These are phyloP conservation scores for Pholiota conissans DNA, from an alignment of 768 basidiomycete species.

Conservation along the genomic window DNA sequence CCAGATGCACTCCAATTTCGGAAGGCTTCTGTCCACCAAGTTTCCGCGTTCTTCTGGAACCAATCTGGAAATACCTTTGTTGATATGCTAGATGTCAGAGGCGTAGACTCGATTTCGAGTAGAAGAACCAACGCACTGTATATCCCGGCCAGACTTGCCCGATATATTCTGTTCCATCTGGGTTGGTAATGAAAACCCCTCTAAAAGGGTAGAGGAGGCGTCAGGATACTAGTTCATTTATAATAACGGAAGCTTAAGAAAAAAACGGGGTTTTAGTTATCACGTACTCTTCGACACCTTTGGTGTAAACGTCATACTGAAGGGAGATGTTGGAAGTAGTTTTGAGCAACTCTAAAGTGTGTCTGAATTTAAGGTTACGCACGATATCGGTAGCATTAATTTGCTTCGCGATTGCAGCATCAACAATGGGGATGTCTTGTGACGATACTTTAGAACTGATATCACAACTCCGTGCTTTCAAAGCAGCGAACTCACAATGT, in stretches of 20 bases:
- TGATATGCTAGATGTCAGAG: not conserved
- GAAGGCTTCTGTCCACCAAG: constrained; percentile 33
- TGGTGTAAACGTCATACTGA: constrained; percentile 68
- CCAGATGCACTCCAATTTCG: constrained; percentile 30
- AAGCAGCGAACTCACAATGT: constrained; percentile 17
- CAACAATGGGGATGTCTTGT: constrained; percentile 69
- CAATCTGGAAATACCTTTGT: constrained; percentile 30
- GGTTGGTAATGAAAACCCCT: constrained; percentile 74
- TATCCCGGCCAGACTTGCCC: constrained; percentile 82
- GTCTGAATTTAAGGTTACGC: constrained; percentile 25
- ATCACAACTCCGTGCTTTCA: constrained; percentile 26
- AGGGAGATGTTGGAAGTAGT: constrained; percentile 1
- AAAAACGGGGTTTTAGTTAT: not conserved
- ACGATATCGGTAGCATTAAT: constrained; percentile 64
- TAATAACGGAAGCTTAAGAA: not conserved
- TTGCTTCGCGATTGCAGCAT: constrained; percentile 58
- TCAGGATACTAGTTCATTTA: not conserved
- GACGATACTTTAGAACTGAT: constrained; percentile 5
- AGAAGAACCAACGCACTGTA: constrained; percentile 40
- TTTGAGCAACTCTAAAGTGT: constrained; percentile 3
- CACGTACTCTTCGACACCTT: constrained; percentile 55
- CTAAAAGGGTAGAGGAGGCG: constrained; percentile 28
- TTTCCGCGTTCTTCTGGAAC: constrained; percentile 29
- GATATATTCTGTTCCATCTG: constrained; percentile 68
- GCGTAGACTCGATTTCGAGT: not conserved